Evolutionary conservation across 1,139 yeast species (phyloP).

Genomic region (Scheffersomyces titani): DNA sequence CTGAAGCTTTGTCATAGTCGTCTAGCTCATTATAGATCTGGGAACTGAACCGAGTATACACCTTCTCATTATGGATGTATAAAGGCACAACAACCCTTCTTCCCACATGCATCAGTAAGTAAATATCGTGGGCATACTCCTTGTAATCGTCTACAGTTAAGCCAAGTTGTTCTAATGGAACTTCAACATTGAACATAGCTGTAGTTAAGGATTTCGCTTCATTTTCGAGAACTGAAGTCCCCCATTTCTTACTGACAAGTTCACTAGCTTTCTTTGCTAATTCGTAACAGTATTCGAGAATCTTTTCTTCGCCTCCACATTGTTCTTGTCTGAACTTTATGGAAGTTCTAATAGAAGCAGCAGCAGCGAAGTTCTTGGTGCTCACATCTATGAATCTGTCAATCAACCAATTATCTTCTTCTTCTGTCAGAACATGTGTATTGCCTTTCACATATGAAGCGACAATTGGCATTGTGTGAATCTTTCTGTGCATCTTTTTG

Average conservation of each 20-base stretch:
- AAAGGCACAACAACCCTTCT: conserved; percentile 36
- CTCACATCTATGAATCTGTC: conserved; percentile 42
- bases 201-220: conserved; percentile 31
- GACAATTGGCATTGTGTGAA: conserved; percentile 65
- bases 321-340: conserved; percentile 49
- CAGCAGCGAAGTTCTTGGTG: conserved; percentile 31
- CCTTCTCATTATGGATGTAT: conserved; percentile 37
- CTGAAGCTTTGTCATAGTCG: conserved; percentile 52
- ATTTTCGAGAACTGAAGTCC: conserved; percentile 32
- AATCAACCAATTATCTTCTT: conserved; percentile 30
- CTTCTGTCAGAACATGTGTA: conserved; percentile 17
- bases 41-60: conserved; percentile 57
- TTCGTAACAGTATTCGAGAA: conserved; percentile 45
- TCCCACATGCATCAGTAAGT: not conserved
- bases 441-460: conserved; percentile 38
- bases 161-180: conserved; percentile 30
- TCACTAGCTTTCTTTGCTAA: conserved; percentile 48
- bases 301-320: conserved; percentile 65
- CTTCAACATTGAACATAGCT: conserved; percentile 49
- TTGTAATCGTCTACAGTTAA: conserved; percentile 12
- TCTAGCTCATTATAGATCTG: conserved; percentile 58
- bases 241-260: conserved; percentile 39
- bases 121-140: conserved; percentile 6
- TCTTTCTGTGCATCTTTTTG: conserved; percentile 45
- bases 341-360: conserved; percentile 38